Conservation (phyloP, 1,284 basidiomycete genomes). For the Cutaneotrichosporon arboriforme region DNA sequence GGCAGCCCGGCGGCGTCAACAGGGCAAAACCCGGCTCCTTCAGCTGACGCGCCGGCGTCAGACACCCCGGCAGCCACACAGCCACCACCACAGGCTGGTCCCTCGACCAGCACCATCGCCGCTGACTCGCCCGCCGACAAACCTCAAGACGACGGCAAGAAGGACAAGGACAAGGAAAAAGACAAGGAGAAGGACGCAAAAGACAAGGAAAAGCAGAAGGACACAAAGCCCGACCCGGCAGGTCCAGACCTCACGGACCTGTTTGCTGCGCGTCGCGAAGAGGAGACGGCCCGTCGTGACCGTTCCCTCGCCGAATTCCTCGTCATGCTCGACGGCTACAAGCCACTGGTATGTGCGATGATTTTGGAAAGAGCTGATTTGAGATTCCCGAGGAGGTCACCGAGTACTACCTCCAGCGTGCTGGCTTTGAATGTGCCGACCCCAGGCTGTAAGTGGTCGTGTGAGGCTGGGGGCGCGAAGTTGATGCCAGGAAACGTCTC, state of each 20-base stretch:
- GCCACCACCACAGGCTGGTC: not conserved
- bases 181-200: slow-evolving; percentile 10
- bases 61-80: not conserved
- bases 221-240: not conserved
- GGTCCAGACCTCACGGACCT: slow-evolving; percentile 29
- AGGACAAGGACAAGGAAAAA: not conserved
- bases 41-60: not conserved
- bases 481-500: slow-evolving; percentile 69
- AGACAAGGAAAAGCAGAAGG: slow-evolving; percentile 12
- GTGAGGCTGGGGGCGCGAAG: not conserved
- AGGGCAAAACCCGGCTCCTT: not conserved
- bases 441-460: slow-evolving; percentile 67
- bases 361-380: not conserved
- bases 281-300: slow-evolving; percentile 73
- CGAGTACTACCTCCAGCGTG: slow-evolving; percentile 91
- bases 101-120: not conserved
- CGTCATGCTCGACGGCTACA: slow-evolving; percentile 92
- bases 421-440: slow-evolving; percentile 95
- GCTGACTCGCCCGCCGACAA: not conserved
- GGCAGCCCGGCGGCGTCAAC: not conserved
- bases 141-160: not conserved
- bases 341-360: slow-evolving; percentile 68
- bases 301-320: slow-evolving; percentile 89
- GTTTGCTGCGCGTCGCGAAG: slow-evolving; percentile 47
- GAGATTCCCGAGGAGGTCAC: slow-evolving; percentile 98